A percentile compares a stretch with the other conserved stretches of the same genome.
phyloP scores from a whole-genome alignment of 2,329 filamentous ascomycete genomes.

The Alternaria viburni region DNA sequence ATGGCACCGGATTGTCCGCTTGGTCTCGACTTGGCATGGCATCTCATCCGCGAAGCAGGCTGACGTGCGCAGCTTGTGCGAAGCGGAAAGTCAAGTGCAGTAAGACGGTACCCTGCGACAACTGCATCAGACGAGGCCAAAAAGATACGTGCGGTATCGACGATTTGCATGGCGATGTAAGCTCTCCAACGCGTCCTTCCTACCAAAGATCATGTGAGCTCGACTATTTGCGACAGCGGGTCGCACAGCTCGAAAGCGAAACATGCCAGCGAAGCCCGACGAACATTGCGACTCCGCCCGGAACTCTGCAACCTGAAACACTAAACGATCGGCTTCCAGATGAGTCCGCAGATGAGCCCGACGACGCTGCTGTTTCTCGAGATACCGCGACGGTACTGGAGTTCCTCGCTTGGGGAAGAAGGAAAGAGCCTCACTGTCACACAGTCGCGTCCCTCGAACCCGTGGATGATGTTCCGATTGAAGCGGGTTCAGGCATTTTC shows the following conservation, averaged over 20 bases:
- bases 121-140: slow-evolving; percentile 44
- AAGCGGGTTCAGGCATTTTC: slow-evolving; percentile 10
- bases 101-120: slow-evolving; percentile 49
- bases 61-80: slow-evolving; percentile 38
- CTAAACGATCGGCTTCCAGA: background rate
- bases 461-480: slow-evolving; percentile 23
- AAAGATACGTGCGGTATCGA: slow-evolving; percentile 9
- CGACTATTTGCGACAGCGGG: slow-evolving; percentile 26
- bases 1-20: background rate
- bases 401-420: slow-evolving; percentile 56
- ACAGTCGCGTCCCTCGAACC: slow-evolving; percentile 16
- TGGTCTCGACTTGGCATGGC: background rate
- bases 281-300: slow-evolving; percentile 13
- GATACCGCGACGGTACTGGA: slow-evolving; percentile 56
- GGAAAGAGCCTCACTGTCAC: slow-evolving; percentile 46
- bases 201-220: slow-evolving; percentile 4
- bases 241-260: slow-evolving; percentile 31
- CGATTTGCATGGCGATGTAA: background rate
- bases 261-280: slow-evolving; percentile 1
- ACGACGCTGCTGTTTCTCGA: slow-evolving; percentile 21
- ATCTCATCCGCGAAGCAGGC: background rate
- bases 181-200: background rate
- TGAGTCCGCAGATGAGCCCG: background rate
- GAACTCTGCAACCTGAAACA: background rate
- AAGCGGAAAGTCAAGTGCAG: slow-evolving; percentile 47